Base-by-base conservation (phyloP, 75 land plant genomes). In the Adiantum capillusveneris region DNA sequence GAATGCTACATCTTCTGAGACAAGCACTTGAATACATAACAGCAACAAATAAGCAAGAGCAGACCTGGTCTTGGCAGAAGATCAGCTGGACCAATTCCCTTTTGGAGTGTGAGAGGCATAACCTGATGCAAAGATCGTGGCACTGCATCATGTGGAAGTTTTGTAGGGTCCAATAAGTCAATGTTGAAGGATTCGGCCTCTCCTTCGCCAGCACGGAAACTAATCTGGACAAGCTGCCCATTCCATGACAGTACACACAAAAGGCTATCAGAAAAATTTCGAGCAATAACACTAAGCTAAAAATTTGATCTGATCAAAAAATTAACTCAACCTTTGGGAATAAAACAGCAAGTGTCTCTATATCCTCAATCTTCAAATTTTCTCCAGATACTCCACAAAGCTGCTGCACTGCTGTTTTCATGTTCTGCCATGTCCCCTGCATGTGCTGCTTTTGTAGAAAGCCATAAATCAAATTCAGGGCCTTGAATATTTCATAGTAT, bases 321-420 rank as follows among this genome's bases (percentile, higher is more conserved):
- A 57, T 20, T 27, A 0, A 55, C 44, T 70, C 53, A 61, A 85
- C 96, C 87, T 85, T 79, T 20, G 96, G 95, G 68, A 74, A 89
- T 57, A 93, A 64, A 63, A 61, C 45, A 17, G 84, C 76, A 44
- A 93, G 77, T 34, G 62, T 53, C 60, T 88, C 77, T 34, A 93
- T 55, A 36, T 81, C 89, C 30, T 62, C 42, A 12, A 79, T 56
- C 28, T 25, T 58, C 36, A 79, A 22, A 30, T 57, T 57, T 36
- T 71, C 72, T n/a, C 70, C 53, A 22, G 65, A 78, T 69, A 36
- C 64, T 37, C 54, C 60, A 44, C 51, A 55, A 28, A 82, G 64
- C 53, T 75, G 76, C 27, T 76, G 75, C 44, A 89, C 25, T 27
- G 68, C 73, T 49, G 52, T 76, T 67, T 73, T 70, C 61, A 93